A percentile compares a stretch with the other conserved stretches of the same genome.
These are phyloP conservation scores for Neurospora sp. DNA, from an alignment of 495 filamentous ascomycete genomes.

Conservation along the genomic window DNA sequence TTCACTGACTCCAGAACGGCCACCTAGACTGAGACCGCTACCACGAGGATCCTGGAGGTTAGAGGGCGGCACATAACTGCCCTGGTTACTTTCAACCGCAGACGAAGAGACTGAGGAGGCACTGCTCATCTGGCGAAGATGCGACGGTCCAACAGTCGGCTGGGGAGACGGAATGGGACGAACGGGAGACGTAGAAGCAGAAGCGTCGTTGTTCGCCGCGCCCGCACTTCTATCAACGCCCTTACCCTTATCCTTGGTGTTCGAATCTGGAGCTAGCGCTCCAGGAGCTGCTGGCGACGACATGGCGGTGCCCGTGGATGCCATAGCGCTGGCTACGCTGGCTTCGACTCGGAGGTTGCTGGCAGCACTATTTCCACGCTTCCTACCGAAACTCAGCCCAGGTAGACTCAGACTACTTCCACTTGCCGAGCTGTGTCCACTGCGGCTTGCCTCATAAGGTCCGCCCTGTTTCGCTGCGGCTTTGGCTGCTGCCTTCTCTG, in stretches of 20 bases:
- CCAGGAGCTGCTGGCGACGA: constrained; percentile 11
- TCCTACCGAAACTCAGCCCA: constrained; percentile 36
- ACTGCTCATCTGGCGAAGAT: constrained; percentile 70
- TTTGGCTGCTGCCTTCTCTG: constrained; percentile 71
- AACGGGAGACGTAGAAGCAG: constrained; percentile 7
- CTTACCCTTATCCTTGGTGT: constrained; percentile 63
- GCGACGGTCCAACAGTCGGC: constrained; percentile 46
- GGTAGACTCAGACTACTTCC: constrained; percentile 42
- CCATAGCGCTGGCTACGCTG: constrained; percentile 23
- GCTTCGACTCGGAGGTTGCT: constrained; percentile 39
- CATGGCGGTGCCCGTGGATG: constrained; percentile 15
- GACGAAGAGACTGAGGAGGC: constrained; percentile 75
- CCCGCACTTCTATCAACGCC: constrained; percentile 50
- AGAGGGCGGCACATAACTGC: constrained; percentile 35
- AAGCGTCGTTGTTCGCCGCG: constrained; percentile 7
- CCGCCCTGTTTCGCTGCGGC: constrained; percentile 44
- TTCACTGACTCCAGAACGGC: constrained; percentile 24
- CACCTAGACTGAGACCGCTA: constrained; percentile 31
- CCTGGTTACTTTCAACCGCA: constrained; percentile 52
- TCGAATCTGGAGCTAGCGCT: constrained; percentile 8
- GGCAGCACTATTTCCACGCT: constrained; percentile 44
- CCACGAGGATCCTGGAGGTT: constrained; percentile 37
- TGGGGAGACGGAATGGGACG: constrained; percentile 30
- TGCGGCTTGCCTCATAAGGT: constrained; percentile 31
- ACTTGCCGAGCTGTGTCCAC: constrained; percentile 37